Evolutionary conservation across 2,329 filamentous ascomycete species (phyloP), one percentile per base, ranked within the genome.

Genomic region (Epichloe sp.): DNA sequence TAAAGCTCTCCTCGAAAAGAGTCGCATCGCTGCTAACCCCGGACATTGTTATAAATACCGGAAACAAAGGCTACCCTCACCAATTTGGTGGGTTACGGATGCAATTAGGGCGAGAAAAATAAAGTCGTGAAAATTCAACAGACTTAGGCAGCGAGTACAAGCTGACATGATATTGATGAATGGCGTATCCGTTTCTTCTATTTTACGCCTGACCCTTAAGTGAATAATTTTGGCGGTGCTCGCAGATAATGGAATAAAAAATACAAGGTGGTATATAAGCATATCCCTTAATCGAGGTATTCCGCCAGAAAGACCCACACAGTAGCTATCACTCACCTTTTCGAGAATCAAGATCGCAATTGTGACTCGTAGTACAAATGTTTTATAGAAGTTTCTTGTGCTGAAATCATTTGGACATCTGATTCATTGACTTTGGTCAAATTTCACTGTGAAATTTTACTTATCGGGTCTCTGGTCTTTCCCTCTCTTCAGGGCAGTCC

Each of bases 1-100:
- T 86, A 78, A 97, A 96, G 62, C 80, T 84, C 65, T 95, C 89
- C 71, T 96, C 89, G 72, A 94, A 95, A 68, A 97, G 86, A 63
- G 93, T 85, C 53, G 90, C 84, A 72, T 97, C 91, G 59, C 86
- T 84, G 69, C 88, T 82, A 58, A 35, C 41, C 17, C 54, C 51
- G 76, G 51, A 54, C 61, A 58, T 56, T 19, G 17, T 49, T 47
- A 3, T 53, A 42, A 43, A 37, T 42, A 14, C 15, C 23, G 21
- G 8, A 26, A 35, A 11, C 11, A 40, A 23, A 17, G 36, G 34
- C 11, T 26, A 19, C 41, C 36, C 47, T 41, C 47, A 15, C 37
- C 38, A 15, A 5, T 1, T 48, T 31, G 19, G 23, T 21, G 21
- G 11, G 38, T 47, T 5, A 40, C 21, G 5, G 34, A 12, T 31